phyloP scores from a whole-genome alignment of 2,329 filamentous ascomycete genomes.

The Stemphylium vesicarium region DNA sequence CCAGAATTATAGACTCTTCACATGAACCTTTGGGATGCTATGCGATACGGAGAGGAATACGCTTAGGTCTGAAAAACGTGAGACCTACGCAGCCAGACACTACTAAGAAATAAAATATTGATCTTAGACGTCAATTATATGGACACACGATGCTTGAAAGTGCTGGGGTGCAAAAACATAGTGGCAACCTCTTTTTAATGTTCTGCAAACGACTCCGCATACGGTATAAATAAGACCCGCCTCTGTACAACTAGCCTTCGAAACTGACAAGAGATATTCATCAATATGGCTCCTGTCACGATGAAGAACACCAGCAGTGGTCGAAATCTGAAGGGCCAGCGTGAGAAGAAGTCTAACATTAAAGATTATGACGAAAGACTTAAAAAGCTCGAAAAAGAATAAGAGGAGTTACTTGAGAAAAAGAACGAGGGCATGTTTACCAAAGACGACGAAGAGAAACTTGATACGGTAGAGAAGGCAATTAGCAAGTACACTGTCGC shows the following conservation, averaged over 20 bases:
- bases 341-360: background rate
- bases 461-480: background rate
- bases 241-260: background rate
- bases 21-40: background rate
- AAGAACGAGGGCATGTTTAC: background rate
- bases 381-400: slow-evolving; percentile 8
- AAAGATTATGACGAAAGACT: background rate
- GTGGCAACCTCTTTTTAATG: background rate
- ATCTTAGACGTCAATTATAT: background rate
- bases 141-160: background rate
- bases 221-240: slow-evolving; percentile 5
- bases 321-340: too few relatives aligned
- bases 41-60: background rate
- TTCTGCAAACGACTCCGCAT: background rate
- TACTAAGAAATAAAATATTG: background rate
- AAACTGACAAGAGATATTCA: background rate
- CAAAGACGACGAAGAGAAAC: background rate
- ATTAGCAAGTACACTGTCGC: background rate
- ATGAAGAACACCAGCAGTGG: too few relatives aligned
- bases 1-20: background rate
- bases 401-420: background rate
- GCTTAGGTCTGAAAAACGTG: background rate
- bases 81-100: background rate
- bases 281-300: background rate
- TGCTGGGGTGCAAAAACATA: background rate